Evolutionary conservation across 495 filamentous ascomycete genomes (phyloP).

Genomic region (Aspergillus ostianus): DNA sequence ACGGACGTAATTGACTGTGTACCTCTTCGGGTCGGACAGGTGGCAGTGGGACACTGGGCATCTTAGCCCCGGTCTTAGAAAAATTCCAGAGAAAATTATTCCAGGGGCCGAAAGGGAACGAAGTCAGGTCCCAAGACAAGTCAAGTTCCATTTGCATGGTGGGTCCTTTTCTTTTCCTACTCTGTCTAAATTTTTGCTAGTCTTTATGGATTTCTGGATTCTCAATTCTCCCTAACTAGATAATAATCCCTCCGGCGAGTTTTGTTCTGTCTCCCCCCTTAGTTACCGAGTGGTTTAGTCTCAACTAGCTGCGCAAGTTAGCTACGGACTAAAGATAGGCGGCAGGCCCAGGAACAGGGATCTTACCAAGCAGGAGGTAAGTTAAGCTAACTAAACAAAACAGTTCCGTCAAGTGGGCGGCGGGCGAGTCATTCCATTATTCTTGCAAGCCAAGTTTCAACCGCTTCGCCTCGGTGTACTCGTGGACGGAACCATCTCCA

Average conservation of each 20-base stretch:
- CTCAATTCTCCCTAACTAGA: not conserved
- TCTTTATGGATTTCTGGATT: not conserved
- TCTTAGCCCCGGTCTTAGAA: not conserved
- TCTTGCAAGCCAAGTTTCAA: not conserved
- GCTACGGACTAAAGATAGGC: too few relatives aligned
- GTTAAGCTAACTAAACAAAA: not conserved
- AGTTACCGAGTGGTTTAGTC: too few relatives aligned
- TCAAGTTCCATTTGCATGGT: not conserved
- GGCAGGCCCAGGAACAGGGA: not conserved
- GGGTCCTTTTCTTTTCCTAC: too few relatives aligned
- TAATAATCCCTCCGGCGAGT: not conserved
- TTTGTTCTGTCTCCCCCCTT: not conserved
- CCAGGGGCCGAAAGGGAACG: conserved; percentile 1
- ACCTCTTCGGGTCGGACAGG: not conserved
- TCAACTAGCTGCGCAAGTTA: too few relatives aligned
- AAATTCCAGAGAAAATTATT: not conserved
- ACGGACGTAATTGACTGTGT: not conserved
- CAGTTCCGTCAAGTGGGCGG: not conserved
- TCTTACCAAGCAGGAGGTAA: conserved; percentile 5
- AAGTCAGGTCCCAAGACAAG: not conserved
- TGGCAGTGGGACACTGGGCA: not conserved
- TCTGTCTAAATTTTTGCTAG: too few relatives aligned
- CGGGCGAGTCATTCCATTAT: conserved; percentile 1
- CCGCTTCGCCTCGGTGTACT: too few relatives aligned
- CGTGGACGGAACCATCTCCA: conserved; percentile 12